Conservation (phyloP, 2,329 filamentous ascomycete species). For the Magnaporthiopsis incrustans region DNA sequence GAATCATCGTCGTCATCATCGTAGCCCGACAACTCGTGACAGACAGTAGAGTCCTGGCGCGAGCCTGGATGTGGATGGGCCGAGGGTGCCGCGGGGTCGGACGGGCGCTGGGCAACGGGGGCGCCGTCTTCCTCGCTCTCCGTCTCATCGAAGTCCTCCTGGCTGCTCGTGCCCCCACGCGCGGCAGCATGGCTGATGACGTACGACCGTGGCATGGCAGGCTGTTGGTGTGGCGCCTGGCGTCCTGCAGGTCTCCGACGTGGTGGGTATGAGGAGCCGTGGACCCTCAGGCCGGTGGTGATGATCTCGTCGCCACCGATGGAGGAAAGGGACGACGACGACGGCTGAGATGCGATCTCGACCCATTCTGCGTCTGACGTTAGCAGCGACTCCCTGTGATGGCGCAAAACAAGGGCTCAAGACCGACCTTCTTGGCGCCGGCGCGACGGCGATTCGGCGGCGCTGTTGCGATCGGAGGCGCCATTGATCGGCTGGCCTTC, state of each 20-base stretch:
- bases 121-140: conserved; percentile 77
- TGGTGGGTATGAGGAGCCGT: conserved; percentile 52
- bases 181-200: conserved; percentile 31
- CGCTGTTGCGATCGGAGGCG: neutral
- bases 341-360: conserved; percentile 86
- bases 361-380: conserved; percentile 68
- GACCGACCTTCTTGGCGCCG: conserved; percentile 25
- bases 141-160: conserved; percentile 91
- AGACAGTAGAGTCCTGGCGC: conserved; percentile 26
- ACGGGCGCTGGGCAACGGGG: conserved; percentile 33
- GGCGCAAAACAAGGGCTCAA: too few species aligned
- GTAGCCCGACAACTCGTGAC: conserved; percentile 28
- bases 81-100: neutral
- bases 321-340: conserved; percentile 85
- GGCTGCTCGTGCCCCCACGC: conserved; percentile 58
- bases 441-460: conserved; percentile 1
- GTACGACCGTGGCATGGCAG: conserved; percentile 11
- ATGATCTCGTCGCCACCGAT: conserved; percentile 75
- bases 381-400: conserved; percentile 12
- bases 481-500: too few species aligned
- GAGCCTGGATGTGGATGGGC: neutral
- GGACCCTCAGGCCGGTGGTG: conserved; percentile 76
- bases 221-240: conserved; percentile 7
- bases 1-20: conserved; percentile 41
- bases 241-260: conserved; percentile 39